Base-by-base conservation (phyloP, 805 yeast genomes). In the Metschnikowia drakensbergensis region DNA sequence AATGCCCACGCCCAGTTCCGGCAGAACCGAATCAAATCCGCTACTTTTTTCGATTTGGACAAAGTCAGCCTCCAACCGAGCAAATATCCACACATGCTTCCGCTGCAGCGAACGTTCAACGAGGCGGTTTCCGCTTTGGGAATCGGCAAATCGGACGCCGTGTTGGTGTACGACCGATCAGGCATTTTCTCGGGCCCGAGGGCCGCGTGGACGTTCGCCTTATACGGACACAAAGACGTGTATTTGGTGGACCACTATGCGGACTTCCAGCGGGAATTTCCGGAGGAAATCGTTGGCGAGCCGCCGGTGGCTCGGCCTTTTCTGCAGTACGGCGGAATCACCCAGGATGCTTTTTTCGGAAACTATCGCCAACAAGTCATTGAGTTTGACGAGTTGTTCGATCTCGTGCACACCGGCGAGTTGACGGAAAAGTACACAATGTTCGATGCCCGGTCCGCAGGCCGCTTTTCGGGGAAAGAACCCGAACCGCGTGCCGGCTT, bases 401-500 rank as follows among this genome's bases (percentile, higher is more conserved):
- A 77, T 8, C 71, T 89, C 32, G 88, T 87, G 0, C 59, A 77
- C 34, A 51, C 67, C 2, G 79, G 74, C 3, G 58, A 70, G 43
- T 66, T 81, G 43, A 71, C 74, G 4, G 38, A 61, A 9, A 67
- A 77, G 9, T 83, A 76, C 59, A 69, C 80, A 45, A 71, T 84
- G 29, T 75, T 88, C 35, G 99, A 92, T 66, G 98, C 98, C 0
- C 80, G 99, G 58, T 75, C 96, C 0, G 62, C 61, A 3, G 86
- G 77, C 2, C 75, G 98, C 51, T 92, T 84, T 67, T 74, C 85
- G 0, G 98, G 97, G 9, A 72, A 70, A 23, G 86, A 76, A 2
- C 88, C 94, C 2, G 99, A 94, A 68, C 96, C 97, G 46, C 77
- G 99, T 58, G 81, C 89, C 0, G 97, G 92, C 0, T 68, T 92